These are phyloP conservation scores for Boletus semigastroideus DNA, from an alignment of 1,284 basidiomycete species.

Conservation along the genomic window DNA sequence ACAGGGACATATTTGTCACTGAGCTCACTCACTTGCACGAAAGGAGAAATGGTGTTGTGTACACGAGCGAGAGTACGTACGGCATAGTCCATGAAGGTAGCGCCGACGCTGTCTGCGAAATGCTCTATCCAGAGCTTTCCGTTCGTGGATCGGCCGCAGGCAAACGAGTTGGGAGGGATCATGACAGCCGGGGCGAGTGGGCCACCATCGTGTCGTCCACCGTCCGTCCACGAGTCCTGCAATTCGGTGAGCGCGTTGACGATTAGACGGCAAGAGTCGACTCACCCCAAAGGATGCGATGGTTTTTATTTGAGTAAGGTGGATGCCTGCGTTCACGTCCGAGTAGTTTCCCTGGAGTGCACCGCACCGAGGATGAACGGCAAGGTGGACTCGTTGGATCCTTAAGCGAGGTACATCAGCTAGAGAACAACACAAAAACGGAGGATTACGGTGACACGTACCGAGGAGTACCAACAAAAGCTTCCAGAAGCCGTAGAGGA, in stretches of 20 bases:
- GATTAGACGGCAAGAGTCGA: not conserved
- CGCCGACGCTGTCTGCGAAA: conserved; percentile 22
- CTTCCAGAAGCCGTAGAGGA: too few species aligned
- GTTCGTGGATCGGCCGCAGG: conserved; percentile 38
- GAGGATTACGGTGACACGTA: too few species aligned
- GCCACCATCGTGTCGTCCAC: conserved; percentile 36
- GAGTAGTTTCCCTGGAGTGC: conserved; percentile 36
- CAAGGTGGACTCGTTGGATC: conserved; percentile 38
- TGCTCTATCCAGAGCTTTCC: conserved; percentile 37
- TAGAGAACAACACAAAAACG: not conserved
- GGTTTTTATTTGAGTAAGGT: conserved; percentile 37
- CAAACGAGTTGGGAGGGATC: conserved; percentile 31
- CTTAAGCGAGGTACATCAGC: conserved; percentile 25
- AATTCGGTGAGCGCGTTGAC: too few species aligned
- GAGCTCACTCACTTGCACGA: conserved; percentile 17
- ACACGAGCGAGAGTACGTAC: conserved; percentile 11
- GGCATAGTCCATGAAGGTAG: conserved; percentile 27
- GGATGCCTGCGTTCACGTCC: conserved; percentile 46
- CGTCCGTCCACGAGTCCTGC: conserved; percentile 36
- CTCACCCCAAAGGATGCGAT: conserved; percentile 49
- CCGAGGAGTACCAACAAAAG: too few species aligned
- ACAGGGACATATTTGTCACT: conserved; percentile 25
- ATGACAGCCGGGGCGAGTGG: conserved; percentile 34
- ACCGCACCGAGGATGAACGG: conserved; percentile 43
- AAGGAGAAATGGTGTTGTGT: conserved; percentile 10